These are phyloP conservation scores for Tinospora cordifolia DNA, from an alignment of 164 flowering plant species.

Conservation along the genomic window DNA sequence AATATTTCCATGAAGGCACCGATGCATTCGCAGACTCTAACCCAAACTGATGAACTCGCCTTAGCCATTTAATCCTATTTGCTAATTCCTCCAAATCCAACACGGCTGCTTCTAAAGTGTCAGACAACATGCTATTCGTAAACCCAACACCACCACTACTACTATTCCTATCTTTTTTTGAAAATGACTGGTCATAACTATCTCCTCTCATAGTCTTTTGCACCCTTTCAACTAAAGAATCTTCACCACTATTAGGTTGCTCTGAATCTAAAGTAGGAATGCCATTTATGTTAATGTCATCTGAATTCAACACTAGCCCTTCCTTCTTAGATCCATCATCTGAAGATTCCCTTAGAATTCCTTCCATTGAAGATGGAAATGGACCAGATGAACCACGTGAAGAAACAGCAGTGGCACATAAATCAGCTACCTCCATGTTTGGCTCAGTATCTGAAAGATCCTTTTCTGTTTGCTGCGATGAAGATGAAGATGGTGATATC, in stretches of 20 bases:
- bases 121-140: slow-evolving; percentile 21
- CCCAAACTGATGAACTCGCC: slow-evolving; percentile 27
- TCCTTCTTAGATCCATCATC: neutral
- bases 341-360: slow-evolving; percentile 10
- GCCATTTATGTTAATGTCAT: slow-evolving; percentile 8
- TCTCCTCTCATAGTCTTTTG: slow-evolving; percentile 10
- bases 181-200: neutral
- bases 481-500: too few species aligned
- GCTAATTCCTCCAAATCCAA: slow-evolving; percentile 52
- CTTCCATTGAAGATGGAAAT: slow-evolving; percentile 6
- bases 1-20: slow-evolving; percentile 39
- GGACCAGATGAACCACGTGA: slow-evolving; percentile 25
- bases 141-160: slow-evolving; percentile 6
- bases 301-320: slow-evolving; percentile 11
- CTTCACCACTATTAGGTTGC: slow-evolving; percentile 12
- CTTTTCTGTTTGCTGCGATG: too few species aligned
- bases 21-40: slow-evolving; percentile 19
- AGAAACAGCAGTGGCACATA: slow-evolving; percentile 16
- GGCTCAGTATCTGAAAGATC: too few species aligned
- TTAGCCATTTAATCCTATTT: slow-evolving; percentile 44
- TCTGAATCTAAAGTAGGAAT: slow-evolving; percentile 26
- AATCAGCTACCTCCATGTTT: neutral
- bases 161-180: slow-evolving; percentile 23
- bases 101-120: slow-evolving; percentile 39
- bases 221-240: slow-evolving; percentile 11